Percentiles rank a stretch among this genome's conserved stretches.
Conservation (phyloP, 768 basidiomycete genomes). For the Amanita subjunquillea region DNA sequence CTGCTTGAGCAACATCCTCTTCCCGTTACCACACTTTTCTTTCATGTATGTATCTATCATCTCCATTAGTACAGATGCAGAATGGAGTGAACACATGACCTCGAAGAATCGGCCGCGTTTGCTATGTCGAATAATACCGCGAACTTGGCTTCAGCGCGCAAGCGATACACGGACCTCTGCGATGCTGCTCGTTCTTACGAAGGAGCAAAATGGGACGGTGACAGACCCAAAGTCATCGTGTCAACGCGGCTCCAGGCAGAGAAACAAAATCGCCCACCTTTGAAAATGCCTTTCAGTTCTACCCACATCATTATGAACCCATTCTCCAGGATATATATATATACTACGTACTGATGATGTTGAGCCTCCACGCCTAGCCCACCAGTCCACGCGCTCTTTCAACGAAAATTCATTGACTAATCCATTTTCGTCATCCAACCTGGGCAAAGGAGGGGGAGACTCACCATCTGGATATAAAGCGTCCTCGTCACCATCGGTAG, state of each 20-base stretch:
- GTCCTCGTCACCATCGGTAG: constrained; percentile 38
- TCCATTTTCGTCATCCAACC: neutral
- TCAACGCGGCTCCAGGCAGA: constrained; percentile 33
- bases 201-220: neutral
- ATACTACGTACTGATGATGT: constrained; percentile 68
- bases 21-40: no score
- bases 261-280: constrained; percentile 83
- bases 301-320: neutral
- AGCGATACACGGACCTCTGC: constrained; percentile 42
- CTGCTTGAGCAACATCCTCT: no score
- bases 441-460: constrained; percentile 21
- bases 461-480: constrained; percentile 84
- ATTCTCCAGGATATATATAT: neutral
- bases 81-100: no score
- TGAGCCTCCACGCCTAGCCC: constrained; percentile 84
- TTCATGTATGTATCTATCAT: no score
- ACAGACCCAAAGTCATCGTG: constrained; percentile 58
- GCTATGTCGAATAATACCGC: no score
- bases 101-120: no score
- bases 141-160: no score
- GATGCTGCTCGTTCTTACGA: neutral
- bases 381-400: constrained; percentile 76
- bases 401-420: constrained; percentile 63
- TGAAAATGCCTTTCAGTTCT: constrained; percentile 80
- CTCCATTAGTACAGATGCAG: no score